Percentiles rank a stretch among this genome's conserved stretches.
Evolutionary conservation across 495 filamentous ascomycete genomes (phyloP).

Genomic region (Aspergillus nanangensis): DNA sequence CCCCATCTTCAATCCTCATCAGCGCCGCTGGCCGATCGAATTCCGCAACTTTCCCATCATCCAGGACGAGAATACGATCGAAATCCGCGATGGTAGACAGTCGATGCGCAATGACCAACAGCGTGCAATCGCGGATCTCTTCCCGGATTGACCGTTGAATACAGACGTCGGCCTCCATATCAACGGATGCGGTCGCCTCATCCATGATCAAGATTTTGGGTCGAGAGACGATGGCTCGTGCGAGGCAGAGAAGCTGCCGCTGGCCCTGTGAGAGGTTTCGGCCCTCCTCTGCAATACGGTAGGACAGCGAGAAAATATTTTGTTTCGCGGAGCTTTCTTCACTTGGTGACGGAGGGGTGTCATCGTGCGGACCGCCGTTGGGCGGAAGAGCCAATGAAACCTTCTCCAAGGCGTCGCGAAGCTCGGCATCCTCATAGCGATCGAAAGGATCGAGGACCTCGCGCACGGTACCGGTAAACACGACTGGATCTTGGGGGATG

Average conservation of each 20-base stretch:
- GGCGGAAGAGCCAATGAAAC: not conserved
- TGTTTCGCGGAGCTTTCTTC: constrained; percentile 15
- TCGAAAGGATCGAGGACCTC: constrained; percentile 49
- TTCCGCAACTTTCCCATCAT: constrained; percentile 61
- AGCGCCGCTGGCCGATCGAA: constrained; percentile 60
- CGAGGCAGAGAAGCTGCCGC: constrained; percentile 73
- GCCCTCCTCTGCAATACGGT: constrained; percentile 60
- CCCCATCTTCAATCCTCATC: constrained; percentile 42
- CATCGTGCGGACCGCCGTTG: too few species aligned
- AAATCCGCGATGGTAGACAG: constrained; percentile 74
- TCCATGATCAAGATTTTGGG: constrained; percentile 76
- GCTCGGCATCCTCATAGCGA: constrained; percentile 53
- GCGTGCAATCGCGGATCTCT: constrained; percentile 64
- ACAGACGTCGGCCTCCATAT: constrained; percentile 67
- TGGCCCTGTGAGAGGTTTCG: constrained; percentile 75
- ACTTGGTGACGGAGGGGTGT: too few species aligned
- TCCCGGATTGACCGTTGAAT: constrained; percentile 15
- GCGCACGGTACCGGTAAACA: constrained; percentile 49
- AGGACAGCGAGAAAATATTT: constrained; percentile 39
- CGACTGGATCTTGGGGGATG: constrained; percentile 52
- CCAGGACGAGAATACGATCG: constrained; percentile 68
- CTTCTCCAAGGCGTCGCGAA: constrained; percentile 55
- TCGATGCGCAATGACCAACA: constrained; percentile 74
- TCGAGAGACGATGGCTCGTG: constrained; percentile 67
- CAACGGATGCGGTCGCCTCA: constrained; percentile 75